Conservation (phyloP, 768 basidiomycete genomes). For the Suillus subaureus region DNA sequence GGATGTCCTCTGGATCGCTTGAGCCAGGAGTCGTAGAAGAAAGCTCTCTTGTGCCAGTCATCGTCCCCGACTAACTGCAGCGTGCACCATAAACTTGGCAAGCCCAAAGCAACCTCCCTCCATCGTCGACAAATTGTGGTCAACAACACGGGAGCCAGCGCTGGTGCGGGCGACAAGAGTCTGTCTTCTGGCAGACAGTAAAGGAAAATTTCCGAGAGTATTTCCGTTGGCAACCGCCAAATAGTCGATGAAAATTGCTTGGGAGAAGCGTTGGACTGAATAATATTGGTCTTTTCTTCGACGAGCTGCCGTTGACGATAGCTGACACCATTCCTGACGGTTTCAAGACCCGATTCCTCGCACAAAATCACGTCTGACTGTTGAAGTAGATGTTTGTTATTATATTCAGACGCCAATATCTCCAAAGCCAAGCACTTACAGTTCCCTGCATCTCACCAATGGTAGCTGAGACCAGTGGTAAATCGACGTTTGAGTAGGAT, state of each 20-base stretch:
- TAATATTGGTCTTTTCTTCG: slow-evolving; percentile 10
- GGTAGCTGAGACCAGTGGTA: neutral
- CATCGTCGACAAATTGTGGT: slow-evolving; percentile 44
- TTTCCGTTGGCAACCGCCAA: slow-evolving; percentile 44
- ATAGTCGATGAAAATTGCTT: slow-evolving; percentile 31
- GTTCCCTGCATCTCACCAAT: neutral
- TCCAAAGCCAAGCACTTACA: neutral
- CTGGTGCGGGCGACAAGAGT: slow-evolving; percentile 25
- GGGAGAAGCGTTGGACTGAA: slow-evolving; percentile 18
- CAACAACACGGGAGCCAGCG: slow-evolving; percentile 40
- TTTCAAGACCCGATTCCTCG: no score
- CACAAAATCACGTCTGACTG: neutral
- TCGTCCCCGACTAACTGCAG: slow-evolving; percentile 28
- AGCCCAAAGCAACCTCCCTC: slow-evolving; percentile 40
- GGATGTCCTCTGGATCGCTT: neutral
- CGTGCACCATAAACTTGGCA: slow-evolving; percentile 50
- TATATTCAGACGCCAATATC: neutral
- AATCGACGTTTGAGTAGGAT: neutral
- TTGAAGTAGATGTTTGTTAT: neutral
- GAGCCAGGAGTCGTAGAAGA: neutral
- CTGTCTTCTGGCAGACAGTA: slow-evolving; percentile 34
- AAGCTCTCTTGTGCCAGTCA: slow-evolving; percentile 8
- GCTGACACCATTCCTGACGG: no score
- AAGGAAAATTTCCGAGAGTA: slow-evolving; percentile 49
- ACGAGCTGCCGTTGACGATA: no score